These are phyloP conservation scores for Aspergillus sojae DNA, from an alignment of 2,329 filamentous ascomycete genomes.

Conservation along the genomic window DNA sequence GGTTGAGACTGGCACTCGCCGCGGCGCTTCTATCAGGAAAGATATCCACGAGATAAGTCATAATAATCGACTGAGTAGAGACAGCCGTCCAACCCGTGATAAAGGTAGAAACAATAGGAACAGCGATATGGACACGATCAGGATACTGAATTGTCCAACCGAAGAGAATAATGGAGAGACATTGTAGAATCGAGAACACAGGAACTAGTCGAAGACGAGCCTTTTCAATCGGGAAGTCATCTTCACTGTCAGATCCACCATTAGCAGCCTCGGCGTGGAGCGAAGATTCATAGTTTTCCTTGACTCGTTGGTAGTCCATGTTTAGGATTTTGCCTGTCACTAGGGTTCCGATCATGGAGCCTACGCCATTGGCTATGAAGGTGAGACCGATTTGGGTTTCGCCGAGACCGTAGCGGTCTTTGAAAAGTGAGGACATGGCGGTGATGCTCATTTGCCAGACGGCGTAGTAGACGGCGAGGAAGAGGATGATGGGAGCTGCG, in stretches of 20 bases:
- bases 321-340: constrained; percentile 57
- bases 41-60: constrained; percentile 58
- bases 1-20: constrained; percentile 57
- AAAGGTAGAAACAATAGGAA: constrained; percentile 56
- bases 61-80: constrained; percentile 52
- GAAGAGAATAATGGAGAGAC: constrained; percentile 52
- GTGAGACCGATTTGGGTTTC: constrained; percentile 54
- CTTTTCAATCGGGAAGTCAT: constrained; percentile 52
- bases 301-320: constrained; percentile 52
- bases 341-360: constrained; percentile 57
- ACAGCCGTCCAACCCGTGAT: constrained; percentile 56
- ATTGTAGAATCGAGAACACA: constrained; percentile 49
- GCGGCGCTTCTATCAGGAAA: constrained; percentile 54
- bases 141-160: constrained; percentile 56
- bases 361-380: constrained; percentile 59
- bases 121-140: constrained; percentile 48
- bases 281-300: constrained; percentile 30
- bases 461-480: constrained; percentile 55
- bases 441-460: constrained; percentile 61
- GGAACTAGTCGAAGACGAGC: constrained; percentile 55
- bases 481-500: constrained; percentile 50
- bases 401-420: constrained; percentile 45
- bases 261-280: neutral
- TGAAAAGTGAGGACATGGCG: constrained; percentile 54
- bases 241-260: constrained; percentile 11